These are phyloP conservation scores for Hygrophorus russula DNA, from an alignment of 768 basidiomycete species.

Conservation along the genomic window DNA sequence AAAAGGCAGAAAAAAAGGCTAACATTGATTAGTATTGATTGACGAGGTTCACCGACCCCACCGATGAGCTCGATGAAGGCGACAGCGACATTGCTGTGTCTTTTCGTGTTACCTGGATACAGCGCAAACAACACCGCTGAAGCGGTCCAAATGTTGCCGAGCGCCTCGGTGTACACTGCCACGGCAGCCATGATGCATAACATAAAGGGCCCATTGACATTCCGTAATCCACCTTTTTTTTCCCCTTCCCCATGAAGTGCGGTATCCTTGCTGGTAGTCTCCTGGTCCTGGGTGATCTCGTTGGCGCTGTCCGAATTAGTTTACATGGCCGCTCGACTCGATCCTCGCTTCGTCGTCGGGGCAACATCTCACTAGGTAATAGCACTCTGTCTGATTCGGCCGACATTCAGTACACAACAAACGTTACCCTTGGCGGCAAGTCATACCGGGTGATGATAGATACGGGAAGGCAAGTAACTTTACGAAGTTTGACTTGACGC, in stretches of 20 bases:
- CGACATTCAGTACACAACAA: slow-evolving; percentile 11
- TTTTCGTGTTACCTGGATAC: too few relatives aligned
- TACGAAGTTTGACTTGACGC: neutral
- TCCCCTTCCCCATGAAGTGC: too few relatives aligned
- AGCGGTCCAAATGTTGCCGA: too few relatives aligned
- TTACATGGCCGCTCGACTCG: neutral
- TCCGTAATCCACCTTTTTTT: too few relatives aligned
- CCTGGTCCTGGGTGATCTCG: neutral
- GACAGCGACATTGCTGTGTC: too few relatives aligned
- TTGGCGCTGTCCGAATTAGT: neutral
- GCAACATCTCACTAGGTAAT: neutral
- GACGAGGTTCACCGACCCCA: neutral
- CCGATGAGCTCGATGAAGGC: neutral
- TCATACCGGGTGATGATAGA: slow-evolving; percentile 12
- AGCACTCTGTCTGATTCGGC: neutral
- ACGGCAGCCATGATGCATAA: too few relatives aligned
- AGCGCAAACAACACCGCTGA: too few relatives aligned
- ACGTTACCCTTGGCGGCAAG: slow-evolving; percentile 12
- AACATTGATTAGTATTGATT: neutral
- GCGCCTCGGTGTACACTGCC: too few relatives aligned
- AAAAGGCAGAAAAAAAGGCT: neutral
- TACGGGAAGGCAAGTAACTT: slow-evolving; percentile 13
- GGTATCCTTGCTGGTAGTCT: too few relatives aligned
- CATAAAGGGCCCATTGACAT: too few relatives aligned
- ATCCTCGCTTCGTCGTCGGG: neutral